These are phyloP conservation scores for Thyridium curvatum DNA, from an alignment of 2,329 filamentous ascomycete species.

Conservation along the genomic window DNA sequence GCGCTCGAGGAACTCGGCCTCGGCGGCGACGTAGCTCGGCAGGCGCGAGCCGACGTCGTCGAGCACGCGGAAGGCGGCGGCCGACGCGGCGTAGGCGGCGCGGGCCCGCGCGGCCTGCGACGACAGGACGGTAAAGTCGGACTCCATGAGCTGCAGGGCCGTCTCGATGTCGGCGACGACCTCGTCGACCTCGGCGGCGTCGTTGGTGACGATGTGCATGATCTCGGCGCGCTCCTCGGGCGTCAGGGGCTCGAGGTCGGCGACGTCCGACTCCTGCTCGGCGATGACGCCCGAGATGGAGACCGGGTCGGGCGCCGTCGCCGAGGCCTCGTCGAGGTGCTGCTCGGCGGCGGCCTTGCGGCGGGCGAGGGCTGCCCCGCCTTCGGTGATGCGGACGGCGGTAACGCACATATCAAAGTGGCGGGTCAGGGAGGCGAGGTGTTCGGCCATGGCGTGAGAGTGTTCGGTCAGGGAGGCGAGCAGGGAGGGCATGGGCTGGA, in stretches of 20 bases:
- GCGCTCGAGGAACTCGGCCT: slow-evolving; percentile 54
- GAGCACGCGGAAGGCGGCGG: slow-evolving; percentile 59
- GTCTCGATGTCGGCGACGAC: slow-evolving; percentile 68
- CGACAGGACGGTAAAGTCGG: slow-evolving; percentile 56
- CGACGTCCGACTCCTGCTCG: slow-evolving; percentile 44
- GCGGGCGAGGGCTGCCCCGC: slow-evolving; percentile 62
- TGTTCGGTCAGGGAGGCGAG: slow-evolving; percentile 63
- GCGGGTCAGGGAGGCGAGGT: slow-evolving; percentile 71
- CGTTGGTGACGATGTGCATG: slow-evolving; percentile 70
- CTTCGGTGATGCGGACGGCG: slow-evolving; percentile 85
- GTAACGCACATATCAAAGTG: slow-evolving; percentile 94
- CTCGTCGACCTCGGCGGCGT: slow-evolving; percentile 60
- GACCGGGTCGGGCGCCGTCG: slow-evolving; percentile 26
- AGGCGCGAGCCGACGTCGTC: slow-evolving; percentile 62
- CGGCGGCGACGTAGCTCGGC: slow-evolving; percentile 56
- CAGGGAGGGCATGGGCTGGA: slow-evolving; percentile 41
- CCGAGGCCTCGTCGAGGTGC: slow-evolving; percentile 32
- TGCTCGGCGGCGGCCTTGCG: slow-evolving; percentile 61
- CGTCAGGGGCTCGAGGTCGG: slow-evolving; percentile 62
- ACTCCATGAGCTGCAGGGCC: slow-evolving; percentile 70
- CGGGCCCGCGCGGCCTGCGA: slow-evolving; percentile 54
- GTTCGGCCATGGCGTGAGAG: slow-evolving; percentile 74
- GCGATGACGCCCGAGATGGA: slow-evolving; percentile 63
- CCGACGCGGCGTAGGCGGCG: slow-evolving; percentile 49
- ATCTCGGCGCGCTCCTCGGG: slow-evolving; percentile 75